These are phyloP conservation scores for Talaromyces piceae DNA, from an alignment of 2,329 filamentous ascomycete genomes.

Conservation along the genomic window DNA sequence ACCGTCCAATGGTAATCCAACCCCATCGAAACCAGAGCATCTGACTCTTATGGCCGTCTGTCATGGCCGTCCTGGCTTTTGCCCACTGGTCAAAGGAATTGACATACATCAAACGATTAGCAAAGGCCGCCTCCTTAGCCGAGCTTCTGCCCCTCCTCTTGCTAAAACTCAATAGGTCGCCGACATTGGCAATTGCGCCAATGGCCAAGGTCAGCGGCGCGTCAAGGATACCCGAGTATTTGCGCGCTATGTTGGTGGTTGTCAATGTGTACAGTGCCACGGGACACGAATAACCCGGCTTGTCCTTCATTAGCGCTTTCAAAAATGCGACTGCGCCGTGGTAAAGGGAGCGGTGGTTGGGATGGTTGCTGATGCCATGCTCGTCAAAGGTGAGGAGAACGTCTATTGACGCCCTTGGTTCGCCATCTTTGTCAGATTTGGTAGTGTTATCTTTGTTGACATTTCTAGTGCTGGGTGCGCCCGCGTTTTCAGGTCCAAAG, in stretches of 20 bases:
- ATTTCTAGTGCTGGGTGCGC: slow-evolving; percentile 34
- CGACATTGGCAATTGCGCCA: slow-evolving; percentile 40
- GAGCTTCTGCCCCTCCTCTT: slow-evolving; percentile 26
- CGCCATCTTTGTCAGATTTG: slow-evolving; percentile 23
- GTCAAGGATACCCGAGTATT: slow-evolving; percentile 75
- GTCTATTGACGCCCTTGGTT: slow-evolving; percentile 58
- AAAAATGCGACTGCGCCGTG: slow-evolving; percentile 72
- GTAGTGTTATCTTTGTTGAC: slow-evolving; percentile 18
- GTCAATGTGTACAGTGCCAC: slow-evolving; percentile 81
- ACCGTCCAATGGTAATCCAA: slow-evolving; percentile 84
- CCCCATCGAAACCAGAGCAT: slow-evolving; percentile 99
- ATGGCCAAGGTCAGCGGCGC: slow-evolving; percentile 59
- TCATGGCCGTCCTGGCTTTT: slow-evolving; percentile 79
- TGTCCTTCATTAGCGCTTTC: slow-evolving; percentile 53
- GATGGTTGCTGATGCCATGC: slow-evolving; percentile 76
- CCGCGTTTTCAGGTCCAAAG: slow-evolving; percentile 60
- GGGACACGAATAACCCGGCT: slow-evolving; percentile 60
- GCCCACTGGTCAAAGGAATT: slow-evolving; percentile 58
- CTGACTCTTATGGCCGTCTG: slow-evolving; percentile 80
- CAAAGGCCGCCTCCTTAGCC: slow-evolving; percentile 47
- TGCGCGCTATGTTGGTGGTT: slow-evolving; percentile 63
- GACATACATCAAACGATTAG: slow-evolving; percentile 58
- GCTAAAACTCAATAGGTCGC: slow-evolving; percentile 7
- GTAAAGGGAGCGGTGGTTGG: slow-evolving; percentile 88
- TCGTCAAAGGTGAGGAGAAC: slow-evolving; percentile 83